Evolutionary conservation across 2,329 filamentous ascomycete species (phyloP).

Genomic region (Trichoderma citrinoviride): DNA sequence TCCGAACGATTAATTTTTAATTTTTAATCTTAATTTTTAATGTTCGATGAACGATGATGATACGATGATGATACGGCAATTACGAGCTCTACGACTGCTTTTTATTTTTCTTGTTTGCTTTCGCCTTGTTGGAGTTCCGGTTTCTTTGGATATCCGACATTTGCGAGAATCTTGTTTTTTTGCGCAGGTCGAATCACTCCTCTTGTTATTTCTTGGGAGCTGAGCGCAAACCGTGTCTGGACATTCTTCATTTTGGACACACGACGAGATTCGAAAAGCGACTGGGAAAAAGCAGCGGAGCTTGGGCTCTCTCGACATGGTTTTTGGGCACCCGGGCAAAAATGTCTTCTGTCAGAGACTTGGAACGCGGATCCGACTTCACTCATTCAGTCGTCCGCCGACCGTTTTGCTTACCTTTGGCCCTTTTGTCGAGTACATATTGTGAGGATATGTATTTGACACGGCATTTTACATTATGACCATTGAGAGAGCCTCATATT

Average conservation of each 20-base stretch:
- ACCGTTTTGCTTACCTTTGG: not conserved
- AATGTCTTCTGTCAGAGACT: constrained; percentile 9
- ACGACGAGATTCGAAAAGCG: constrained; percentile 5
- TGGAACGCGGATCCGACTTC: not conserved
- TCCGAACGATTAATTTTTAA: constrained; percentile 7
- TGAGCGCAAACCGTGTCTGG: constrained; percentile 7
- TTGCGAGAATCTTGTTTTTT: constrained; percentile 1
- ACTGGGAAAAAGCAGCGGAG: constrained; percentile 11
- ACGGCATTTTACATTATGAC: not conserved
- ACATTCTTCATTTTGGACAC: constrained; percentile 3
- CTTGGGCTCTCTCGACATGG: constrained; percentile 12
- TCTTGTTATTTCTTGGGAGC: not conserved
- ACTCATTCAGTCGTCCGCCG: not conserved
- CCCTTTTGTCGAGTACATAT: constrained; percentile 9
- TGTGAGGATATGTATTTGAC: constrained; percentile 13
- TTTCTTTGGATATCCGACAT: not conserved
- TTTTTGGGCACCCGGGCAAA: constrained; percentile 9
- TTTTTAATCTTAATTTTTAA: constrained; percentile 11
- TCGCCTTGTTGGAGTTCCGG: not conserved
- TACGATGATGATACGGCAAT: constrained; percentile 11
- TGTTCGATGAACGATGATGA: constrained; percentile 8
- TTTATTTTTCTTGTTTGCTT: not conserved
- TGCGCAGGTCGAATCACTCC: constrained; percentile 17
- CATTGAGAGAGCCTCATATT: constrained; percentile 1
- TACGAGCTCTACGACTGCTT: constrained; percentile 18